Base-by-base conservation (phyloP, 2,329 filamentous ascomycete species). In the Diaporthe citriasiana region DNA sequence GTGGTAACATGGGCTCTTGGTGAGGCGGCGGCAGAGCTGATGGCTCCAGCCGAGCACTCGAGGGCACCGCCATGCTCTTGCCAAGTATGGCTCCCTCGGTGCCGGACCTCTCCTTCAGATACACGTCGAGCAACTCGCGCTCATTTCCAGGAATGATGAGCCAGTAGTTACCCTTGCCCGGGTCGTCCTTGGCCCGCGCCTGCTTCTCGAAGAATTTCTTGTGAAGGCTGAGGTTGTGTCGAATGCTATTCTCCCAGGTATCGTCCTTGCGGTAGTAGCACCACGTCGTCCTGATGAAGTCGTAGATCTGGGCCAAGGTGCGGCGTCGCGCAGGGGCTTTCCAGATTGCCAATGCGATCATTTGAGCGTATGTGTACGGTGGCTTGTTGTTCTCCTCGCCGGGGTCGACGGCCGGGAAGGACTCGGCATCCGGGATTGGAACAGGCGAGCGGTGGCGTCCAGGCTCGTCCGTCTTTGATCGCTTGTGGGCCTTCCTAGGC, bases 131-230 rank as follows among this genome's bases (percentile, higher is more conserved):
- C 22, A 75, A 40, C 42, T 75, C 74, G 75, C 91, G 89, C 85
- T 98, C 97, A 85, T 94, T 94, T 25, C 96, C 96, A n/a, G 92
- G 89, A 80, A 95, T 92, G 79, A 99, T 98, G 56, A 92, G 91
- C 97, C 97, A 98, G 85, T 98, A 98, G 83, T 98, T 96, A 56
- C 97, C 97, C 84, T 98, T 98, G 79, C 97, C 97, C 4, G 96
- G 95, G 80, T 98, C 97, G 81, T 98, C 95, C 87, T 98, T 98
- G 73, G 95, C 95, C 74, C 97, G 91, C 83, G 98, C 95, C 80
- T 97, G 93, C 85, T 98, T 98, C 19, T 75, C 74, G 82, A 95
- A 92, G 81, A 98, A 98, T 60, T 94, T 94, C 85, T 98, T 98
- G 88, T 98, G 97, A 57, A 99, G 88, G 81, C 95, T 98, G 45